Conservation (phyloP, 768 basidiomycete genomes). For the Sistotremastrum niveocremeum region DNA sequence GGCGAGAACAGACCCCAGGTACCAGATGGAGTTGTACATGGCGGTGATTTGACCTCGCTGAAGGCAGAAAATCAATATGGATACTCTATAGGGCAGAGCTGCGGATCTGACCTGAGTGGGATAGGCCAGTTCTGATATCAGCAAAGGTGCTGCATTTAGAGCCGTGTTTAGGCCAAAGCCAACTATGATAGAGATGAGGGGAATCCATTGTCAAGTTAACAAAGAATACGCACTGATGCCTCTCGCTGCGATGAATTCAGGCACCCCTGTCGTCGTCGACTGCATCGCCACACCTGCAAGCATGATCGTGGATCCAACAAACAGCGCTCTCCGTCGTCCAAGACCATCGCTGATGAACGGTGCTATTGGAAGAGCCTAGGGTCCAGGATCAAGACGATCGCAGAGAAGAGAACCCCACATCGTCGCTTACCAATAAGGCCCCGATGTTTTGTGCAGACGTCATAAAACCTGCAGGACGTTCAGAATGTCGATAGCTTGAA, state of each 20-base stretch:
- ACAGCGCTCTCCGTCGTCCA: slow-evolving; percentile 38
- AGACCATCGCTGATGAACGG: slow-evolving; percentile 35
- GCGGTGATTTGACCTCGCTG: slow-evolving; percentile 43
- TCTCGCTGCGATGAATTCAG: slow-evolving; percentile 44
- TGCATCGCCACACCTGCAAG: slow-evolving; percentile 33
- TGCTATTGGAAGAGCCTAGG: slow-evolving; percentile 39
- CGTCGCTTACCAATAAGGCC: slow-evolving; percentile 28
- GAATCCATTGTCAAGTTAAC: too few species aligned
- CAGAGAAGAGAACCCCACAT: not conserved
- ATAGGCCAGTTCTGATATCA: slow-evolving; percentile 55
- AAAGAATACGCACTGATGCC: slow-evolving; percentile 21
- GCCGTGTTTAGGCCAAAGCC: slow-evolving; percentile 52
- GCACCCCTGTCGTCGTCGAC: slow-evolving; percentile 30
- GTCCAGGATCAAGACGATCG: too few species aligned
- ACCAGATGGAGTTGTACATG: slow-evolving; percentile 64
- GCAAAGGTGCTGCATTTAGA: slow-evolving; percentile 46
- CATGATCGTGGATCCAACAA: slow-evolving; percentile 38
- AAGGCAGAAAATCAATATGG: slow-evolving; percentile 9
- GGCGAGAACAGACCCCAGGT: slow-evolving; percentile 46
- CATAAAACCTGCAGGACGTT: slow-evolving; percentile 34
- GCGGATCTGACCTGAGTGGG: slow-evolving; percentile 41
- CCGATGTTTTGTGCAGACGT: slow-evolving; percentile 54
- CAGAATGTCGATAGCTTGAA: too few species aligned
- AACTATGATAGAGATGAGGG: slow-evolving; percentile 22
- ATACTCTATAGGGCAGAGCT: not conserved